phyloP scores from a whole-genome alignment of 805 yeast species.

The Pichia sporocuriosa region DNA sequence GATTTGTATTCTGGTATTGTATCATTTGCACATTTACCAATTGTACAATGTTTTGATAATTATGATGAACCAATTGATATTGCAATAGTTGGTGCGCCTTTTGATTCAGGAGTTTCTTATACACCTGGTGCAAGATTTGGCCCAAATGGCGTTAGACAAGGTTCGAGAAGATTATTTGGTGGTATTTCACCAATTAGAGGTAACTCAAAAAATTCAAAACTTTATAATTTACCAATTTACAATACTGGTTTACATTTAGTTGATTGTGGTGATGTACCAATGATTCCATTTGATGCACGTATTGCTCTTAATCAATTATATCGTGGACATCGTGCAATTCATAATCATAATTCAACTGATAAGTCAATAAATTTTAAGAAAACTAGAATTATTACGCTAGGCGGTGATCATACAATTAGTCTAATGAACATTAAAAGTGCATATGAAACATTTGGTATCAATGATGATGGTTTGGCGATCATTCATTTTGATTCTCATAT shows the following conservation, averaged over 20 bases:
- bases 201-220: conserved; percentile 28
- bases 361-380: conserved; percentile 18
- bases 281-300: conserved; percentile 55
- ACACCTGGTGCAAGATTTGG: conserved; percentile 57
- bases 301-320: conserved; percentile 50
- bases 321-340: conserved; percentile 45
- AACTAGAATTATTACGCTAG: conserved; percentile 42
- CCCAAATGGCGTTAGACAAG: conserved; percentile 41
- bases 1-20: conserved; percentile 43
- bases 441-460: conserved; percentile 41
- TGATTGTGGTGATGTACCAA: conserved; percentile 57
- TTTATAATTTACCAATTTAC: conserved; percentile 38
- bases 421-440: conserved; percentile 46
- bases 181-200: conserved; percentile 39
- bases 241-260: conserved; percentile 34
- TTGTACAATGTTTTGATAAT: conserved; percentile 42
- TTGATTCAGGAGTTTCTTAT: conserved; percentile 50
- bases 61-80: conserved; percentile 37
- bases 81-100: conserved; percentile 55
- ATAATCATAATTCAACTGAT: conserved; percentile 28
- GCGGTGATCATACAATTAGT: conserved; percentile 57
- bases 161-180: conserved; percentile 37
- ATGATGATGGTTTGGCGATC: conserved; percentile 44
- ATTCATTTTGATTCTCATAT: conserved; percentile 62
- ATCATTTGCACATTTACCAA: conserved; percentile 48